phyloP scores from a whole-genome alignment of 208 protist species.

The Herpetomonas tarakana region DNA sequence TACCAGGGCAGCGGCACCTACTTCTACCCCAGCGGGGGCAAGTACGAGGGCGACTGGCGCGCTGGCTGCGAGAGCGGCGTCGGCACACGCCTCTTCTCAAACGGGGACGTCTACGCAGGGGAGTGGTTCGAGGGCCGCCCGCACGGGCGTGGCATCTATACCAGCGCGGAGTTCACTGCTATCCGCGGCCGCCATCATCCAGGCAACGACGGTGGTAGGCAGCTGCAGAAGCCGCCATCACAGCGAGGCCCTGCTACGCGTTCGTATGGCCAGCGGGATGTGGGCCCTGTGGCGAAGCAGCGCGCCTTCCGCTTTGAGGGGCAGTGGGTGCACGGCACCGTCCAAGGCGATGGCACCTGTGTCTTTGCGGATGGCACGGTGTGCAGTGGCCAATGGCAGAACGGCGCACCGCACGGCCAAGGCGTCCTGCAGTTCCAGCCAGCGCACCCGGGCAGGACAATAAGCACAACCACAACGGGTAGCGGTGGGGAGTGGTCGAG shows the following conservation, averaged over 20 bases:
- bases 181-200: no score
- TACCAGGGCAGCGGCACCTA: conserved; percentile 78
- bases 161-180: conserved; percentile 15
- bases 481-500: no score
- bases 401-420: conserved; percentile 57
- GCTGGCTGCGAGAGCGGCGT: conserved; percentile 63
- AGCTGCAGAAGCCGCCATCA: no score
- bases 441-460: conserved; percentile 2
- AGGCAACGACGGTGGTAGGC: no score
- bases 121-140: conserved; percentile 67
- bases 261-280: background rate
- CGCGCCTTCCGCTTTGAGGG: conserved; percentile 48
- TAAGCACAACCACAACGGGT: no score
- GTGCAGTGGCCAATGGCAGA: conserved; percentile 72
- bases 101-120: conserved; percentile 74
- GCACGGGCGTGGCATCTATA: conserved; percentile 76
- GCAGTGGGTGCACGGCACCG: conserved; percentile 63
- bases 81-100: conserved; percentile 73
- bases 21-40: conserved; percentile 57
- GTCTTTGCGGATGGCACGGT: conserved; percentile 58
- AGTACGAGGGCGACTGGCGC: conserved; percentile 79
- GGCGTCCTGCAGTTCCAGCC: conserved; percentile 34
- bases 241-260: no score
- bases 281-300: conserved; percentile 2
- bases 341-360: conserved; percentile 62